Conservation (phyloP, 2,329 filamentous ascomycete species). For the Xylariaceae sp. region DNA sequence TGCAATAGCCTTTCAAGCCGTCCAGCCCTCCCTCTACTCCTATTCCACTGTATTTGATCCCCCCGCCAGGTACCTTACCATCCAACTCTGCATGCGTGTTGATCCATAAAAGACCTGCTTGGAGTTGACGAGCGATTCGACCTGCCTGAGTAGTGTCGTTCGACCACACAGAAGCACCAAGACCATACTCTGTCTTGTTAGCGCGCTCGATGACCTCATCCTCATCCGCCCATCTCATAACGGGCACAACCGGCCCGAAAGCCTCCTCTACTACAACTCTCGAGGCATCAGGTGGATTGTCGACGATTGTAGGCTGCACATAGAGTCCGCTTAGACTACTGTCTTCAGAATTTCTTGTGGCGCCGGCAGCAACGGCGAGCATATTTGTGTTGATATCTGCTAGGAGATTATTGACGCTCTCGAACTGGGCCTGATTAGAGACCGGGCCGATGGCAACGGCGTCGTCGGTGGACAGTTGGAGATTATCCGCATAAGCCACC, state of each 20-base stretch:
- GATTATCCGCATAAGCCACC: slow-evolving; percentile 30
- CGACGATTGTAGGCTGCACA: slow-evolving; percentile 19
- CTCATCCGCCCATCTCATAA: slow-evolving; percentile 39
- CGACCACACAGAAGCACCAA: slow-evolving; percentile 51
- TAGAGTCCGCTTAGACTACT: slow-evolving; percentile 9
- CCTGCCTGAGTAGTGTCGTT: slow-evolving; percentile 44
- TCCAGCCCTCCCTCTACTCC: slow-evolving; percentile 43
- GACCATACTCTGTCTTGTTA: slow-evolving; percentile 46
- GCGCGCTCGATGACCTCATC: slow-evolving; percentile 41
- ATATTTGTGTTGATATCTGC: slow-evolving; percentile 16
- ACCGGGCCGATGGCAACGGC: slow-evolving; percentile 12
- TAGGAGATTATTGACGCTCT: slow-evolving; percentile 21
- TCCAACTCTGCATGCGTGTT: slow-evolving; percentile 41
- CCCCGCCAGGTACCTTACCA: slow-evolving; percentile 40
- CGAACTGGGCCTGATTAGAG: slow-evolving; percentile 19
- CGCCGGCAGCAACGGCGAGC: slow-evolving; percentile 16
- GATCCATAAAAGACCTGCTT: slow-evolving; percentile 52
- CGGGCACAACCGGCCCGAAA: slow-evolving; percentile 37
- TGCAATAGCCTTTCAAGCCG: slow-evolving; percentile 32
- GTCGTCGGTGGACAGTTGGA: neutral
- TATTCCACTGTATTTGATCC: slow-evolving; percentile 48
- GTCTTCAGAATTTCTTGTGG: neutral
- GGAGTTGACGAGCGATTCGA: slow-evolving; percentile 41
- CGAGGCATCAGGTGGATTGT: slow-evolving; percentile 23
- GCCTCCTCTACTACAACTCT: slow-evolving; percentile 20